Evolutionary conservation across 2,329 filamentous ascomycete species (phyloP).

Genomic region (Emydomyces testavorans): DNA sequence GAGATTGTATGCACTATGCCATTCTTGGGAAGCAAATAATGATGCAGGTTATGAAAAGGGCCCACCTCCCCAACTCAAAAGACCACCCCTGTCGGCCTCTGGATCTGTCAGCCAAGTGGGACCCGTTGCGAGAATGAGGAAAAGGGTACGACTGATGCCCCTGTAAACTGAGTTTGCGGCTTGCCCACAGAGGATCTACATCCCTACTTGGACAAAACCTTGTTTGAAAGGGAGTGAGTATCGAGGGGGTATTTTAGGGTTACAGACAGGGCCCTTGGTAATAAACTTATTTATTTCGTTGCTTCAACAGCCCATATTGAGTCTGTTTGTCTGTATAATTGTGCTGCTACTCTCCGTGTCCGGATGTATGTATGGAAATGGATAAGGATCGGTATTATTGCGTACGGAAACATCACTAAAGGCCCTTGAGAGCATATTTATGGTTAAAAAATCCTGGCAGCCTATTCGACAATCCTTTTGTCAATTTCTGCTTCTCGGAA

Average conservation of each 20-base stretch:
- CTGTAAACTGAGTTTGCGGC: no score
- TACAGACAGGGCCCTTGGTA: slow-evolving; percentile 2
- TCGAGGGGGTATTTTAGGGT: slow-evolving; percentile 1
- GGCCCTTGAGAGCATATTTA: no score
- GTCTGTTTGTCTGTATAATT: no score
- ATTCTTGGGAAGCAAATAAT: neutral
- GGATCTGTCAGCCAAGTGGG: slow-evolving; percentile 1
- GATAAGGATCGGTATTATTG: no score
- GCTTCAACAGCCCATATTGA: neutral
- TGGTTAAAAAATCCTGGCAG: no score
- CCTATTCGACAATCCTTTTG: no score
- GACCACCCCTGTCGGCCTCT: slow-evolving; percentile 4
- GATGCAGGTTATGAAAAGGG: slow-evolving; percentile 4
- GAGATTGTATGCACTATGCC: slow-evolving; percentile 8
- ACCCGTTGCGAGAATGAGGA: neutral
- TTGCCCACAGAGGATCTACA: slow-evolving; percentile 6
- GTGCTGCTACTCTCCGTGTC: no score
- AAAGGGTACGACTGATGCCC: neutral
- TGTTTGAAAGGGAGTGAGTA: neutral
- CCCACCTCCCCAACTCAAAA: slow-evolving; percentile 3
- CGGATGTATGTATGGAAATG: no score
- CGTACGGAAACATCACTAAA: no score
- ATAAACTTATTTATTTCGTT: neutral
- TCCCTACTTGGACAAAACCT: neutral
- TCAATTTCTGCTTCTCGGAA: no score